Conservation (phyloP, 495 filamentous ascomycete genomes). For the Penicillium turbatum region DNA sequence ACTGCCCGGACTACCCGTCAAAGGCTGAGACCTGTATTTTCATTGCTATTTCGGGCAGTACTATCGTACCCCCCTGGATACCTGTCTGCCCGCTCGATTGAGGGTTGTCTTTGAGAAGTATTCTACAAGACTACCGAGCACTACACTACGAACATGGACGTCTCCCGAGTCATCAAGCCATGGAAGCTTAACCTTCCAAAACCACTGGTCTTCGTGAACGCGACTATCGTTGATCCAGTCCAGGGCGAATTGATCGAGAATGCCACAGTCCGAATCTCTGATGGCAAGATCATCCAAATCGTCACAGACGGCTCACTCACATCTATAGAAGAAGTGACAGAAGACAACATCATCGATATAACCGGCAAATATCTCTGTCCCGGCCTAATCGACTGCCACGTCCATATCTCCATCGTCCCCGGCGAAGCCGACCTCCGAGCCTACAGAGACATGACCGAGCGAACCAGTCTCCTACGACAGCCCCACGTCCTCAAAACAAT, state of each 20-base stretch:
- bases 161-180: constrained; percentile 26
- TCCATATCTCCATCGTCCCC: constrained; percentile 48
- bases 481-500: constrained; percentile 32
- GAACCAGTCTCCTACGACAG: constrained; percentile 13
- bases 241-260: constrained; percentile 24
- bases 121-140: not conserved
- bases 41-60: not conserved
- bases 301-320: constrained; percentile 1
- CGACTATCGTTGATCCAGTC: constrained; percentile 30
- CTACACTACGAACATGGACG: constrained; percentile 11
- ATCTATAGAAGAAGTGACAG: not conserved
- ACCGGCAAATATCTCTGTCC: constrained; percentile 48
- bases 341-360: constrained; percentile 31
- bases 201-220: constrained; percentile 25
- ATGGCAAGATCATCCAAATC: constrained; percentile 23
- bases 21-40: not conserved
- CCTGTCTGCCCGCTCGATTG: not conserved
- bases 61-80: not conserved
- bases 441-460: constrained; percentile 21
- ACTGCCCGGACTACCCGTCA: not conserved
- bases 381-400: constrained; percentile 57
- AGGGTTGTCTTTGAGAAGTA: not conserved
- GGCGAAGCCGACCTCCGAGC: constrained; percentile 30
- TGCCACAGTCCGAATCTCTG: constrained; percentile 21
- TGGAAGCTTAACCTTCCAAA: constrained; percentile 27